phyloP scores from a whole-genome alignment of 345 rosid species.

The Brassica incana region DNA sequence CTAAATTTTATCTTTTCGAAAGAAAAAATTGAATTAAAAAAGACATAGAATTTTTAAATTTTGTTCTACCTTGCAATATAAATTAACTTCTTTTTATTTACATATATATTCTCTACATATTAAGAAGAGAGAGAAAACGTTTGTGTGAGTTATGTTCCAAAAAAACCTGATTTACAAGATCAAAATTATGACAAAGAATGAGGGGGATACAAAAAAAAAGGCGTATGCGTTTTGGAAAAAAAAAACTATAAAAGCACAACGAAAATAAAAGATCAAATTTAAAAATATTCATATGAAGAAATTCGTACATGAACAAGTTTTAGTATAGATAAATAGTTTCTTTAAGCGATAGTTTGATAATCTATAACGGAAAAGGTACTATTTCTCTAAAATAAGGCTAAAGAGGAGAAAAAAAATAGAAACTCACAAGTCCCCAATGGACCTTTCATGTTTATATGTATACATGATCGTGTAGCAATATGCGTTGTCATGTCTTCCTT shows the following conservation, averaged over 20 bases:
- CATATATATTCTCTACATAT: neutral
- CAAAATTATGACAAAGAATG: neutral
- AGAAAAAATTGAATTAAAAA: neutral
- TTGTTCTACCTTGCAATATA: no score
- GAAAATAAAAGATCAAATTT: neutral
- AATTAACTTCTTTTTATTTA: neutral
- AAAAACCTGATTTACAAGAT: neutral
- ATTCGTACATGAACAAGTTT: neutral
- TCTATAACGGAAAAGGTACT: neutral
- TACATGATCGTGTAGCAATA: slow-evolving; percentile 18
- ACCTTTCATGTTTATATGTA: slow-evolving; percentile 26
- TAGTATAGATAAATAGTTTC: neutral
- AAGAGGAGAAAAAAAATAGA: neutral
- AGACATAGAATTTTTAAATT: neutral
- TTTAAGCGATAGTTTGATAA: neutral
- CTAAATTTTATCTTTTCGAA: neutral
- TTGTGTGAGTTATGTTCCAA: neutral
- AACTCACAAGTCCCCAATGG: slow-evolving; percentile 8
- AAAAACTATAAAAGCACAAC: neutral
- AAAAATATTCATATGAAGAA: neutral
- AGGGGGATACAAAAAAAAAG: neutral
- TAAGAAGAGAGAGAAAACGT: neutral
- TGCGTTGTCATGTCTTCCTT: slow-evolving; percentile 41
- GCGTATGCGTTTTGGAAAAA: neutral
- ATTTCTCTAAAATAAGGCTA: slow-evolving; percentile 8